A percentile compares a stretch with the other conserved stretches of the same genome.
Evolutionary conservation across 176 grass and related monocot genomes (phyloP).

Genomic region (Hordeum marinum): DNA sequence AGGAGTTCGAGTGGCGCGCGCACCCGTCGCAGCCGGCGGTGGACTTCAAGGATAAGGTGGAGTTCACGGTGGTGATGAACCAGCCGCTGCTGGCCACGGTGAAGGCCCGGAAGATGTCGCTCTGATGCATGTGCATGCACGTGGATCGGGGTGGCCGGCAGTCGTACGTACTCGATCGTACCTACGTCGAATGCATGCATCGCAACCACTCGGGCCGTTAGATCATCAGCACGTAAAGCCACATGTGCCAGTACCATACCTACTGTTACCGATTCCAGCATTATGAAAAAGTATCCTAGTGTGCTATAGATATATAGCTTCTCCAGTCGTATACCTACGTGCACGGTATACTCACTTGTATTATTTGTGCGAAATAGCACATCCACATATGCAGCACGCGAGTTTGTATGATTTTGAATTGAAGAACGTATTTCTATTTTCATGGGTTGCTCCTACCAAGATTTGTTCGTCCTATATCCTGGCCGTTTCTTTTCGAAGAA

Average conservation of each 20-base stretch:
- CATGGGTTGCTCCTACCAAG: not conserved
- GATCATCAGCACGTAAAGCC: not conserved
- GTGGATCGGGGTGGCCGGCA: not conserved
- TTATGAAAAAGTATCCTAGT: not conserved
- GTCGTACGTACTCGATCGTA: not conserved
- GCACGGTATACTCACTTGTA: not conserved
- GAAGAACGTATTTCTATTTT: not conserved
- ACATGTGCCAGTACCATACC: not conserved
- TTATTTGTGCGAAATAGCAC: not conserved
- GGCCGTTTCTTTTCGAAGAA: not conserved
- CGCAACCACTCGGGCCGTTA: not conserved
- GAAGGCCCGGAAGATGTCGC: slow-evolving; percentile 48
- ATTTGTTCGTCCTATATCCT: not conserved
- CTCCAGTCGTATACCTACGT: not conserved
- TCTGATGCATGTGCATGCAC: slow-evolving; percentile 28
- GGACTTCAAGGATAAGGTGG: slow-evolving; percentile 89
- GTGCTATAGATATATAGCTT: not conserved
- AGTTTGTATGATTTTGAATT: not conserved
- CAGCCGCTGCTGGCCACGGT: slow-evolving; percentile 58
- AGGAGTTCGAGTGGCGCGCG: slow-evolving; percentile 80
- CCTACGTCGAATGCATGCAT: too few relatives aligned
- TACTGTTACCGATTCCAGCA: not conserved
- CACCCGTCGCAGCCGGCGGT: slow-evolving; percentile 66
- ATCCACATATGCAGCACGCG: not conserved
- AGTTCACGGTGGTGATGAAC: slow-evolving; percentile 95